Evolutionary conservation across 768 basidiomycete genomes (phyloP).

Genomic region (Pulveroboletus sp.): DNA sequence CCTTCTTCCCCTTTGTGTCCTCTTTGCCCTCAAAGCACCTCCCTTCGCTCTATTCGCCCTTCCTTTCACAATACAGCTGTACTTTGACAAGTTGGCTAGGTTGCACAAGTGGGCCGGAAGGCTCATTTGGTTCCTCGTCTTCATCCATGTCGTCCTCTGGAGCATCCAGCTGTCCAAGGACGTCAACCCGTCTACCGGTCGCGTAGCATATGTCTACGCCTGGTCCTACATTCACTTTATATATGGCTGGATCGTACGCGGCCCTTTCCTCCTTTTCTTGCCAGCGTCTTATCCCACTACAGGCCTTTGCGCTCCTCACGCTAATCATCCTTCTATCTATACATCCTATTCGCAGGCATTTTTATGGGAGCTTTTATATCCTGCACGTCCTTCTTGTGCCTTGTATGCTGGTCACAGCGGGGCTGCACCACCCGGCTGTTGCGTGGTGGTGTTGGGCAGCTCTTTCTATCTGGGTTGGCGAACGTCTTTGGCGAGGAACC

Average conservation of each 20-base stretch:
- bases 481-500: slow-evolving; percentile 51
- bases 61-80: slow-evolving; percentile 55
- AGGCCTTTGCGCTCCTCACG: slow-evolving; percentile 57
- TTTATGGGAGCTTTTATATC: slow-evolving; percentile 64
- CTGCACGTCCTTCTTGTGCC: slow-evolving; percentile 61
- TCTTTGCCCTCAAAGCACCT: slow-evolving; percentile 65
- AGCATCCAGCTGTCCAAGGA: slow-evolving; percentile 59
- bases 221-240: slow-evolving; percentile 59
- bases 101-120: slow-evolving; percentile 71
- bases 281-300: slow-evolving; percentile 1
- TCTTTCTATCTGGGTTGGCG: slow-evolving; percentile 56
- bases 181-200: slow-evolving; percentile 37
- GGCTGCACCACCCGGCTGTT: slow-evolving; percentile 62
- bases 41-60: slow-evolving; percentile 71
- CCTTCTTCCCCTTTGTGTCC: slow-evolving; percentile 62
- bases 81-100: slow-evolving; percentile 70
- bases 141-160: slow-evolving; percentile 64
- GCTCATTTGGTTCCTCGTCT: slow-evolving; percentile 59
- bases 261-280: slow-evolving; percentile 4
- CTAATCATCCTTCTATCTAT: slow-evolving; percentile 49
- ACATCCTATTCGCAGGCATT: slow-evolving; percentile 43
- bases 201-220: slow-evolving; percentile 44
- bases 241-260: slow-evolving; percentile 53
- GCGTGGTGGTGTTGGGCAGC: slow-evolving; percentile 68
- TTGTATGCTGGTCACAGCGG: slow-evolving; percentile 53